Base-by-base conservation (phyloP, 2,329 filamentous ascomycete genomes). In the Hymenoscyphus scutula region DNA sequence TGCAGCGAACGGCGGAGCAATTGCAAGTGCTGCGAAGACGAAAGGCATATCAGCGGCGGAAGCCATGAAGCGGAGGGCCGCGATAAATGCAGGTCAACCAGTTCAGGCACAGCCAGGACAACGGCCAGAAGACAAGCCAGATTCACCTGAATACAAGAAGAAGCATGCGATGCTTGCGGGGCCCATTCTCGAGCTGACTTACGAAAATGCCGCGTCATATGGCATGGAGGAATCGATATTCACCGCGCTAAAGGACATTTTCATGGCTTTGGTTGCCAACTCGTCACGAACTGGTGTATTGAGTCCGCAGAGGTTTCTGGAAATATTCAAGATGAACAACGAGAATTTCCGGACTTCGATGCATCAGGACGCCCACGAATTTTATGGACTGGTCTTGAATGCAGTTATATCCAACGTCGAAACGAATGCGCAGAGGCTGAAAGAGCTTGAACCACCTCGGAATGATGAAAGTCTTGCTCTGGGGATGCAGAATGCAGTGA, bases 341-440 rank as follows among this genome's bases (percentile, higher is more conserved):
- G 95, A 99, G 76, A 93, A 97, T 89, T 99, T 99, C 72, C 88
- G 92, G 63, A 94, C 92, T 45, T 91, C 93, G 3, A 97, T 97
- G 91, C 95, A 99, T 76, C 95, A 99, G 75, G 95, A 99, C 74
- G 95, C 95, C 1, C 95, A 99, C 76, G 95, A 99, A 74, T 99
- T 99, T 69, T 86, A 98, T 70, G 96, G 96, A 64, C 80, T 98
- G 34, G 83, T 99, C 2, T 81, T 99, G n/a, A 99, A 99, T 75
- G 90, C 97, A 74, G 91, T 99, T 37, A 94, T 99, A 59, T 86
- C 92, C 56, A 96, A 94, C 72, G 92, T 99, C 29, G 95, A 99
- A 77, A 84, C 87, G n/a, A 91, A 93, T 70, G 89, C 92, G 29
- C 88, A 85, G 71, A 83, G 86, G 62, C 78, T 88, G 58, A 81